Evolutionary conservation across 371 early-diverging fungal species (phyloP).

Genomic region (Mucor piriformis): DNA sequence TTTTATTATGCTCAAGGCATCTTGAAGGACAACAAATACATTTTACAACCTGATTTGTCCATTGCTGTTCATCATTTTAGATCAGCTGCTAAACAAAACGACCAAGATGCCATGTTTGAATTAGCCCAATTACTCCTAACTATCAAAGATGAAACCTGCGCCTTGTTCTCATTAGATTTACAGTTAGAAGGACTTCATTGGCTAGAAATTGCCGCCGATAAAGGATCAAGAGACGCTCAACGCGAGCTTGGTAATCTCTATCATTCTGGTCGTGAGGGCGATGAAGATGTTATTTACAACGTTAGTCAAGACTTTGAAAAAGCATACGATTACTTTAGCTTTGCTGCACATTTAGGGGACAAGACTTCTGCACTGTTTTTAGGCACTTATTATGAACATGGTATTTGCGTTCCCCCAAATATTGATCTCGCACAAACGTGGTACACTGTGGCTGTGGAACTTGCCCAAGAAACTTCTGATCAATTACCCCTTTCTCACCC

Average conservation of each 20-base stretch:
- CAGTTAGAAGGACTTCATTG: slow-evolving; percentile 29
- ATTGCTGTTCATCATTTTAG: slow-evolving; percentile 31
- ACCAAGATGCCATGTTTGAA: slow-evolving; percentile 44
- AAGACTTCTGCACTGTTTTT: slow-evolving; percentile 39
- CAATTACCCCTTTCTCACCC: slow-evolving; percentile 11
- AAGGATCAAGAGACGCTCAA: slow-evolving; percentile 34
- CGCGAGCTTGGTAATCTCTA: slow-evolving; percentile 39
- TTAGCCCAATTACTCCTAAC: slow-evolving; percentile 26
- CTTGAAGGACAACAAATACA: slow-evolving; percentile 1
- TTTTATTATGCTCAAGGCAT: slow-evolving; percentile 36
- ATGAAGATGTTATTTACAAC: neutral
- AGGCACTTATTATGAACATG: slow-evolving; percentile 42
- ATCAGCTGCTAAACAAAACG: slow-evolving; percentile 34
- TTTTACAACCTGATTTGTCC: slow-evolving; percentile 18
- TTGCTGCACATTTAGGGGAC: slow-evolving; percentile 38
- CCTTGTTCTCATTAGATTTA: slow-evolving; percentile 6
- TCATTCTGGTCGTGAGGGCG: slow-evolving; percentile 25
- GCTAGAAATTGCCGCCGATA: slow-evolving; percentile 33
- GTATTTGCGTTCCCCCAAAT: slow-evolving; percentile 32
- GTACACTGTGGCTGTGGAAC: slow-evolving; percentile 34
- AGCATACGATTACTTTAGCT: slow-evolving; percentile 37
- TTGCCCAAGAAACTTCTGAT: slow-evolving; percentile 3
- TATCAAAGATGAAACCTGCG: slow-evolving; percentile 3
- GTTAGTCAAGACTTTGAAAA: slow-evolving; percentile 34
- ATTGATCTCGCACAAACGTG: slow-evolving; percentile 25